Conservation (phyloP, 768 basidiomycete genomes). For the Lepiota subincarnata region DNA sequence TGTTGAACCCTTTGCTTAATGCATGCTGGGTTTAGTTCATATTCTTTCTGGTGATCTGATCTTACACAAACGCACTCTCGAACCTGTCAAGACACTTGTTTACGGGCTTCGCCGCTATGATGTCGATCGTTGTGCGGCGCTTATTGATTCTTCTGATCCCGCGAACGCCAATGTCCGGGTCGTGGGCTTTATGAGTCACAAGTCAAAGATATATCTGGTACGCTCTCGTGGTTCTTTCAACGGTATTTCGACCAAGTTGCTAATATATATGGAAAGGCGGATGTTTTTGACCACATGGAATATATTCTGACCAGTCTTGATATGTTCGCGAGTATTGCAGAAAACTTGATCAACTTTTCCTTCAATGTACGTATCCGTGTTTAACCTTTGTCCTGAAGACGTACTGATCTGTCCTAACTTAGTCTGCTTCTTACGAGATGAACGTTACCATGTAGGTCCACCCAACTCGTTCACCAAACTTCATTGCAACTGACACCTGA, state of each 20-base stretch:
- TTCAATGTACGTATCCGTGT: conserved; percentile 54
- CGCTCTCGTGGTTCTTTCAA: conserved; percentile 15
- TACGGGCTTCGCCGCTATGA: conserved; percentile 70
- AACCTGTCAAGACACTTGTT: conserved; percentile 65
- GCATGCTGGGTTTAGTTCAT: conserved; percentile 45
- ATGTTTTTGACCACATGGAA: conserved; percentile 75
- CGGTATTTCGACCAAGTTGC: background rate
- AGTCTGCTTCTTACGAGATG: conserved; percentile 75
- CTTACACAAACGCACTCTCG: conserved; percentile 68
- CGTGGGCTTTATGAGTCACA: conserved; percentile 63
- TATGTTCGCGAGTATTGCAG: conserved; percentile 66
- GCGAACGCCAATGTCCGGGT: conserved; percentile 34
- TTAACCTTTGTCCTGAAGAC: background rate
- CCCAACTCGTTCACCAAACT: background rate
- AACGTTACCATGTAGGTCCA: conserved; percentile 63
- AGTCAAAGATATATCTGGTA: conserved; percentile 65
- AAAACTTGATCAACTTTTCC: conserved; percentile 69
- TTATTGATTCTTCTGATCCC: conserved; percentile 42
- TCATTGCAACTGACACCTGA: conserved; percentile 2
- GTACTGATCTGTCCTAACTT: conserved; percentile 6
- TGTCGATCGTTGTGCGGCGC: conserved; percentile 58
- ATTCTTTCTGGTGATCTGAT: conserved; percentile 74
- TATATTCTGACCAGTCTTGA: conserved; percentile 66
- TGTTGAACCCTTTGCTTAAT: background rate
- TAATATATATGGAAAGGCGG: conserved; percentile 41